Evolutionary conservation across 768 basidiomycete genomes (phyloP), one percentile per base, ranked within the genome.

Genomic region (Suillus clintonianus): DNA sequence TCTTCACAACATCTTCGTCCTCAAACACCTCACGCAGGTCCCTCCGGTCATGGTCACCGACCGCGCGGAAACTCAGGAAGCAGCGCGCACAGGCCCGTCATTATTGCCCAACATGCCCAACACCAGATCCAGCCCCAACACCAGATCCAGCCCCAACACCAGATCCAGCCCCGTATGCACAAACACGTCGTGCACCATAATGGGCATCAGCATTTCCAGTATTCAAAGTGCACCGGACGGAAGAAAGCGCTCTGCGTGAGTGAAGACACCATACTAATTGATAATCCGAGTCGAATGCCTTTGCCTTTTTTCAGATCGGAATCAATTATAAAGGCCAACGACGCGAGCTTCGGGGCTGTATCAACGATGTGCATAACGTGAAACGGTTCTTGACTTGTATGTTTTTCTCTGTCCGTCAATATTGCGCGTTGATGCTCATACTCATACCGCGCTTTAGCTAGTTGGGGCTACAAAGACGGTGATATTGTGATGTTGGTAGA

Each of bases 331-430:
- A 68, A 13, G 91, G 91, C 0, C 86, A 90, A 55, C 70, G 72
- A 3, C 83, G 86, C 61, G 86, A 84, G 64, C 83, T 95, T 15
- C 79, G 79, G 0, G 94, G 94, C 7, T 95, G 94, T 68, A 82
- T 94, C 69, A 95, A 95, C 65, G 94, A 96, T 71, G 89, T 89
- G 4, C 80, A 79, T 62, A 88, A 89, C 67, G 83, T 94, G 53
- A 82, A 84, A 54, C 80, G 81, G 37, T 94, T 94, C 78, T 78
- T 92, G 36, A 85, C 84, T 47, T 74, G 88, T 89, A 67, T 61
- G 82, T 72, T n/a, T 14, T 14, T 27, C 43, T 5, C 34, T 62
- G 9, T 4, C 4, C 2, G 2, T 14, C 4, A 27, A 27, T 27
- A 27, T 27, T 32, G 17, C 4, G 0, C 30, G 6, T 56, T 17